Evolutionary conservation across 345 rosid genomes (phyloP).

Genomic region (Luvunga scandens): DNA sequence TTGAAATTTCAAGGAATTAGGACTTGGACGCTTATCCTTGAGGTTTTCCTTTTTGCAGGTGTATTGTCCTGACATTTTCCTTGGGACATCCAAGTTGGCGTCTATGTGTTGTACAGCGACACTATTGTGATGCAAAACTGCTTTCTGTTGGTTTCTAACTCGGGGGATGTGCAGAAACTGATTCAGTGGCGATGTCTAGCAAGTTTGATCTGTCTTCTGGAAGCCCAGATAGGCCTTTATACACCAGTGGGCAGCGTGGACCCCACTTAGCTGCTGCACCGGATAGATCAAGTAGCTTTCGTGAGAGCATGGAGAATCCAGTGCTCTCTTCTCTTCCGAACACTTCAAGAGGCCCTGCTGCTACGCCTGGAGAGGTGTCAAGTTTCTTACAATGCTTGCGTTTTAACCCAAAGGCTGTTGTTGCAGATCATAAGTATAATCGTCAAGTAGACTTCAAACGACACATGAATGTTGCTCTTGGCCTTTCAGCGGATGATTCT

Average conservation of each 20-base stretch:
- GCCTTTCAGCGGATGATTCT: slow-evolving; percentile 72
- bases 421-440: slow-evolving; percentile 70
- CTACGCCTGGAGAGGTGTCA: slow-evolving; percentile 63
- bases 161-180: slow-evolving; percentile 45
- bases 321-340: slow-evolving; percentile 64
- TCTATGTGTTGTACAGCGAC: slow-evolving; percentile 49
- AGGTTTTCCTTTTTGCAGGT: slow-evolving; percentile 44
- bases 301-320: slow-evolving; percentile 72
- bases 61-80: slow-evolving; percentile 17
- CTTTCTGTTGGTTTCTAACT: slow-evolving; percentile 45
- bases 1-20: slow-evolving; percentile 3
- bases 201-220: slow-evolving; percentile 83
- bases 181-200: slow-evolving; percentile 81
- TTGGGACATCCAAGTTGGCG: slow-evolving; percentile 34
- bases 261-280: slow-evolving; percentile 65
- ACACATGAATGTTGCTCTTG: slow-evolving; percentile 67
- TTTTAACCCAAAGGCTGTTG: slow-evolving; percentile 73
- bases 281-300: slow-evolving; percentile 90
- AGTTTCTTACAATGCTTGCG: slow-evolving; percentile 72
- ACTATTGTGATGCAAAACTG: slow-evolving; percentile 71
- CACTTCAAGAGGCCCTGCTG: slow-evolving; percentile 62
- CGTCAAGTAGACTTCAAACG: slow-evolving; percentile 75
- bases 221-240: slow-evolving; percentile 76
- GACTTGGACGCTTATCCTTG: slow-evolving; percentile 17
- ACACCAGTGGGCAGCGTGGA: slow-evolving; percentile 71